phyloP scores from a whole-genome alignment of 2,329 filamentous ascomycete species.

The Cryphonectria naterciae region DNA sequence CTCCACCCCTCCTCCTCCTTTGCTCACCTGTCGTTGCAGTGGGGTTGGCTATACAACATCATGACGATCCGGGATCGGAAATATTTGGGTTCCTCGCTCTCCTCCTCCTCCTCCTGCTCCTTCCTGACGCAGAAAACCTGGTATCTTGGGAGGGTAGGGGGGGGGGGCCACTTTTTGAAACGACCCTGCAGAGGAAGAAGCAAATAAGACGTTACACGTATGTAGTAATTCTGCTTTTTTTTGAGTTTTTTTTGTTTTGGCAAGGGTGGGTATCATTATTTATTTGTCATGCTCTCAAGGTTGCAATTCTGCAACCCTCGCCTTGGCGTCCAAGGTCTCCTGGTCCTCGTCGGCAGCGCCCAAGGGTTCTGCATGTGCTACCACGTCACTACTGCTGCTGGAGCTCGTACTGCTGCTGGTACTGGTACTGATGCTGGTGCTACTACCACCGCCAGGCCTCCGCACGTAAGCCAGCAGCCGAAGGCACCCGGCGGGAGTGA shows the following conservation, averaged over 20 bases:
- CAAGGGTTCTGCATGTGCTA: constrained; percentile 27
- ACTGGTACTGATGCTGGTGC: neutral
- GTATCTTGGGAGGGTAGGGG: neutral
- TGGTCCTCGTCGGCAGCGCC: constrained; percentile 40
- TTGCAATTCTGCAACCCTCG: constrained; percentile 43
- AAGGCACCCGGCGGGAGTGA: constrained; percentile 64
- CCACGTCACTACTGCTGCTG: too few relatives aligned
- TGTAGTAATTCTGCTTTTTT: neutral
- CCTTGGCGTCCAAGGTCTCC: constrained; percentile 46
- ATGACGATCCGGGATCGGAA: neutral
- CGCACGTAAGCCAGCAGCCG: constrained; percentile 65
- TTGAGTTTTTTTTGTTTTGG: neutral
- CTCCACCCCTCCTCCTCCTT: too few relatives aligned
- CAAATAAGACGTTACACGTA: neutral
- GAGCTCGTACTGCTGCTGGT: neutral
- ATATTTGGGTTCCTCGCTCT: neutral
- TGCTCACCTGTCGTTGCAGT: neutral
- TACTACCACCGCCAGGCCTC: neutral
- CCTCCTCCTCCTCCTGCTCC: too few relatives aligned
- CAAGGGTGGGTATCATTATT: neutral
- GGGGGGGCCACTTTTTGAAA: neutral
- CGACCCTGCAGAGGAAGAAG: neutral
- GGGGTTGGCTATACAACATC: neutral
- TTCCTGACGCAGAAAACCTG: neutral
- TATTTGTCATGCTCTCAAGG: neutral